A percentile compares a stretch with the other conserved stretches of the same genome.
Conservation (phyloP, 768 basidiomycete species). For the Termitomyces sp. region DNA sequence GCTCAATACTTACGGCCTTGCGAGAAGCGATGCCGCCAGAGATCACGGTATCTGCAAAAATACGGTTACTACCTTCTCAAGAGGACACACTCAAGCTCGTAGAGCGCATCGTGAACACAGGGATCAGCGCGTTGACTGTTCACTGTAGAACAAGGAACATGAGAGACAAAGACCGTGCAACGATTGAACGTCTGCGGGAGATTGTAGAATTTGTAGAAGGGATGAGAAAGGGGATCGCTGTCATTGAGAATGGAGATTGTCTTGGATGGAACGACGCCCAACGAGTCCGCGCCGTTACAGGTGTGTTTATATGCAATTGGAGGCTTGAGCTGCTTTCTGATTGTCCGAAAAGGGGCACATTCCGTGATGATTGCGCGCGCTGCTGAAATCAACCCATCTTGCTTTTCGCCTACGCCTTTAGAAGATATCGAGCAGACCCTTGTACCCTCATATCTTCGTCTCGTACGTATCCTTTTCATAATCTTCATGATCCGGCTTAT, state of each 20-base stretch:
- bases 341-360: slow-evolving; percentile 51
- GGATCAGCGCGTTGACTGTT: slow-evolving; percentile 85
- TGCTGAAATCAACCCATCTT: slow-evolving; percentile 88
- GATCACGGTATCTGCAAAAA: slow-evolving; percentile 91
- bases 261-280: slow-evolving; percentile 72
- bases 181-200: slow-evolving; percentile 72
- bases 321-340: neutral
- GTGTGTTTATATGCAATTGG: slow-evolving; percentile 27
- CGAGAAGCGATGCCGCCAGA: slow-evolving; percentile 65
- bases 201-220: slow-evolving; percentile 81
- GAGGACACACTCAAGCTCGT: slow-evolving; percentile 90
- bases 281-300: slow-evolving; percentile 68
- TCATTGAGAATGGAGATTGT: slow-evolving; percentile 95
- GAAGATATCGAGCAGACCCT: slow-evolving; percentile 64
- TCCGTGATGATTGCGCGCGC: slow-evolving; percentile 97
- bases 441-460: slow-evolving; percentile 65
- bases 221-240: slow-evolving; percentile 73
- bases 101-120: slow-evolving; percentile 79
- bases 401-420: slow-evolving; percentile 70
- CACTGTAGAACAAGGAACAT: slow-evolving; percentile 93
- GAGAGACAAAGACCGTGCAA: slow-evolving; percentile 76
- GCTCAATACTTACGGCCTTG: slow-evolving; percentile 79
- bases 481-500: neutral
- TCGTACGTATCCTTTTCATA: slow-evolving; percentile 38
- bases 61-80: slow-evolving; percentile 80